These are phyloP conservation scores for Lecanosticta acicola DNA, from an alignment of 2,329 filamentous ascomycete species.

Conservation along the genomic window DNA sequence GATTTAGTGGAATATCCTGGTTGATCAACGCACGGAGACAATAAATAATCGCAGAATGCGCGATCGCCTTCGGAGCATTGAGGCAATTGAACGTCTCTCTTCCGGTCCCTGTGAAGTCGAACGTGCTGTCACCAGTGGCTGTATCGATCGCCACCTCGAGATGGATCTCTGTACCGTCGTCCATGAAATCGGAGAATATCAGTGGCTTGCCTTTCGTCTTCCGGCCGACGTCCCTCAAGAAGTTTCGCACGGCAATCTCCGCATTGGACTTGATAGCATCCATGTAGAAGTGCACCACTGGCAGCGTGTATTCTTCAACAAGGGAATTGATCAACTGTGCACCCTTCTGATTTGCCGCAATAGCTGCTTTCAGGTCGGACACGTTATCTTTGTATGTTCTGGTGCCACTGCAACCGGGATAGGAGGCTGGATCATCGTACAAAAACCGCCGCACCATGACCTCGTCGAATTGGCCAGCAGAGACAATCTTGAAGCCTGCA, in stretches of 20 bases:
- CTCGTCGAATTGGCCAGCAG: conserved; percentile 35
- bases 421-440: conserved; percentile 61
- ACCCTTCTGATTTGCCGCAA: conserved; percentile 35
- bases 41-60: conserved; percentile 35
- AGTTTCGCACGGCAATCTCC: conserved; percentile 31
- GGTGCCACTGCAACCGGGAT: conserved; percentile 31
- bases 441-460: conserved; percentile 39
- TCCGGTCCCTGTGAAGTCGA: conserved; percentile 40
- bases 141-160: conserved; percentile 33
- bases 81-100: conserved; percentile 30
- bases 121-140: conserved; percentile 30
- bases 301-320: conserved; percentile 33
- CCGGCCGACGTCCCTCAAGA: conserved; percentile 23
- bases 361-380: conserved; percentile 34
- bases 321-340: conserved; percentile 33
- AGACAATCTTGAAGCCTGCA: conserved; percentile 15
- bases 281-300: conserved; percentile 40
- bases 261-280: conserved; percentile 35
- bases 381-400: conserved; percentile 34
- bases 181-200: conserved; percentile 36
- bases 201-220: conserved; percentile 20
- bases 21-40: conserved; percentile 29
- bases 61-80: conserved; percentile 38
- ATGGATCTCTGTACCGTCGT: conserved; percentile 36
- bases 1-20: conserved; percentile 47